Evolutionary conservation across 257 asterid species (phyloP).

Genomic region (Thymus mandschuricus): DNA sequence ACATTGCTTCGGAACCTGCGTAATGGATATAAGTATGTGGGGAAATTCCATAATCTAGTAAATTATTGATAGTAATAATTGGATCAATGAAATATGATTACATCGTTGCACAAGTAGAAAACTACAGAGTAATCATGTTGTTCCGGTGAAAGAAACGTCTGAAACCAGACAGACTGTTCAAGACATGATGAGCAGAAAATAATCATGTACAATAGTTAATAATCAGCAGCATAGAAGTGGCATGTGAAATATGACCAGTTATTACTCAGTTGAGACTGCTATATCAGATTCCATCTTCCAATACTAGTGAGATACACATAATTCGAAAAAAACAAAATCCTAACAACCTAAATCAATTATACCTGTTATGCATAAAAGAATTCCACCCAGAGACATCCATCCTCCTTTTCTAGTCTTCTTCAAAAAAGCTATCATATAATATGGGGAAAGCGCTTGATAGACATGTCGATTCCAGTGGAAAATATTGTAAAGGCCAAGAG

Average conservation of each 20-base stretch:
- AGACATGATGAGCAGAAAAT: not conserved
- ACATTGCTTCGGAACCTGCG: constrained; percentile 98
- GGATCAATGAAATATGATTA: not conserved
- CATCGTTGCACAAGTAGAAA: too few species aligned
- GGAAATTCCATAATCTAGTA: not conserved
- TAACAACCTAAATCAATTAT: not conserved
- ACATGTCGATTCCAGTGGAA: constrained; percentile 84
- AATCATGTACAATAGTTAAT: not conserved
- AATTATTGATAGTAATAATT: not conserved
- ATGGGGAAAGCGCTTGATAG: constrained; percentile 88
- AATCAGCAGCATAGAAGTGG: not conserved
- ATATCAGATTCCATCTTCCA: not conserved
- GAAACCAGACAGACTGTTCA: not conserved
- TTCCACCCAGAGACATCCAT: constrained; percentile 99
- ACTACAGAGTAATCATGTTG: too few species aligned
- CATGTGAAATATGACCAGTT: not conserved
- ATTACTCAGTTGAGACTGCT: not conserved
- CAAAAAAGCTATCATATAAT: constrained; percentile 80
- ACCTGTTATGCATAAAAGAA: constrained; percentile 96
- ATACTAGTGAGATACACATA: not conserved
- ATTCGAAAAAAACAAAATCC: not conserved
- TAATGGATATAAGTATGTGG: not conserved
- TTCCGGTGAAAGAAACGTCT: too few species aligned
- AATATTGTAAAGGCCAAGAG: constrained; percentile 82
- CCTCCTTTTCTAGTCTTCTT: constrained; percentile 97